Base-by-base conservation (phyloP, 225 moss, liverwort and hornwort genomes). In the Takakia lepidozioides region DNA sequence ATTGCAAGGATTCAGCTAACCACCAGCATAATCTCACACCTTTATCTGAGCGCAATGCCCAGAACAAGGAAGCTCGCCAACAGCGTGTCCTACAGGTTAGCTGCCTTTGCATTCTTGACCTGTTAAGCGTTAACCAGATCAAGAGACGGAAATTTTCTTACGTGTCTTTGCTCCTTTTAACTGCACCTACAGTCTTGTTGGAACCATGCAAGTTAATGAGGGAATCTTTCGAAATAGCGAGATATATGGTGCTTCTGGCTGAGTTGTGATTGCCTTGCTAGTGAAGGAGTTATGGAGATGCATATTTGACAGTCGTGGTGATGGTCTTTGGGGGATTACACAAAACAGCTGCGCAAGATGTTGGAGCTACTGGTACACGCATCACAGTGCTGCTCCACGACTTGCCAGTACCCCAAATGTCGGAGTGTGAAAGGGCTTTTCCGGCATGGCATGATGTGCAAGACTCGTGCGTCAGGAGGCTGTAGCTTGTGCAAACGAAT, bases 31-130 rank as follows among this genome's bases (percentile, higher is more conserved):
- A 90, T 58, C 86, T 90, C 25, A 78, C 78, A 35, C 86, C 89
- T 48, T 70, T 86, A 54, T 77, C 79, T 58, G 93, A 95, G 38
- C 73, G 89, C 43, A 87, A 84, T 82, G 95, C 86, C 23, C 90
- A 95, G 53, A 90, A 90, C 56, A 95, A 95, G 67, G 95, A 95
- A 75, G 82, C 90, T 52, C 79, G 95, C 43, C 86, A 95, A 60
- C 79, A 90, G 60, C 84, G 95, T 50, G 95, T 95, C 46, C 63
- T 90, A 66, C 95, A 95, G 95, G 95, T 95, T 45, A 2, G 19
- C 28, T 50, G 36, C 13, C 3, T 9, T 25, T 41, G 20, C 17
- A 26, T 22, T n/a, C n/a, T n/a, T n/a, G n/a, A n/a, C n/a, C n/a
- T n/a, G n/a, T n/a, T n/a, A n/a, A n/a, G n/a, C n/a, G n/a, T n/a